These are phyloP conservation scores for Aspergillus bertholletiae DNA, from an alignment of 495 filamentous ascomycete genomes.

Conservation along the genomic window DNA sequence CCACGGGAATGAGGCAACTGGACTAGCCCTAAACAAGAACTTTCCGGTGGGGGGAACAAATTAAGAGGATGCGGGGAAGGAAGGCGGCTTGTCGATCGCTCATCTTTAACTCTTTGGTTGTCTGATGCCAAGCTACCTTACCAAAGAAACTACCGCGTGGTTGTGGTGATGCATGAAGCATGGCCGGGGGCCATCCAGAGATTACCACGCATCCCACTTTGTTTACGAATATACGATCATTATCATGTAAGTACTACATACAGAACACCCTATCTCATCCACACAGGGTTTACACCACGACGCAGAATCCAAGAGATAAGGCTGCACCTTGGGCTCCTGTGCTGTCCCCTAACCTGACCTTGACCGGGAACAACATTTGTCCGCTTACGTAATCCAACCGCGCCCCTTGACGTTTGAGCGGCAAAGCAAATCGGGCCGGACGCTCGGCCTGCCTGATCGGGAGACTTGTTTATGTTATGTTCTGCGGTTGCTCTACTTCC, in stretches of 20 bases:
- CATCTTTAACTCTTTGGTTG: background rate
- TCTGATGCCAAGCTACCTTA: background rate
- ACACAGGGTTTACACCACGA: too few relatives aligned
- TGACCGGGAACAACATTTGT: slow-evolving; percentile 3
- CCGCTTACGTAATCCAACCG: slow-evolving; percentile 5
- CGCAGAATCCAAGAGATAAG: background rate
- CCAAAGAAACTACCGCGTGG: background rate
- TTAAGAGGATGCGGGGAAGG: slow-evolving; percentile 6
- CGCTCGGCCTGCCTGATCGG: slow-evolving; percentile 25
- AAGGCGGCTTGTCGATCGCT: slow-evolving; percentile 3
- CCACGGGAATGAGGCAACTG: background rate
- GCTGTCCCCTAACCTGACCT: background rate
- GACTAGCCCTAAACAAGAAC: slow-evolving; percentile 11
- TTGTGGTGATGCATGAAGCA: background rate
- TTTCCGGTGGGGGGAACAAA: slow-evolving; percentile 17
- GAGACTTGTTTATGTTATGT: slow-evolving; percentile 35
- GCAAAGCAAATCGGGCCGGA: background rate
- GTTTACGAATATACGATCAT: too few relatives aligned
- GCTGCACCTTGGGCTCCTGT: background rate
- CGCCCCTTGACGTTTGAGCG: background rate
- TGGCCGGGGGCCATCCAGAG: too few relatives aligned
- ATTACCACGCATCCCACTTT: too few relatives aligned
- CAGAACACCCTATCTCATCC: too few relatives aligned
- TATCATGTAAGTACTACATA: too few relatives aligned
- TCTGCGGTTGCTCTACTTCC: slow-evolving; percentile 12